Evolutionary conservation across 306 rosid genomes (phyloP).

Genomic region (Bauhinia variegata): DNA sequence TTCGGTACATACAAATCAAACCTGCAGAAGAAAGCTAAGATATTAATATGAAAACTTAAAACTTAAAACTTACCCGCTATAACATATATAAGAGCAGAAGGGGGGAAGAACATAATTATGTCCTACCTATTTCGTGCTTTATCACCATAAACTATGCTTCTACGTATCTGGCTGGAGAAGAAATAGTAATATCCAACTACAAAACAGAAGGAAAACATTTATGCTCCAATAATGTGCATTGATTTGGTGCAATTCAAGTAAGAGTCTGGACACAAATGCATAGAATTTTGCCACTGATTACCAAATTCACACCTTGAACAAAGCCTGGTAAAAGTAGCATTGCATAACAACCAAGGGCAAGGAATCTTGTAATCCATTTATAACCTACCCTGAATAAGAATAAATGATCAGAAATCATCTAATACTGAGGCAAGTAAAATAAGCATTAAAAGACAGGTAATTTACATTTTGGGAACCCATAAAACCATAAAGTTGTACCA

Average conservation of each 20-base stretch:
- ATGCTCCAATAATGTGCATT: constrained; percentile 22
- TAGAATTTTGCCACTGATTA: constrained; percentile 19
- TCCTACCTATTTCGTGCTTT: constrained; percentile 84
- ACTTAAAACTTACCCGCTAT: not conserved
- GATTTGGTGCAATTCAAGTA: constrained; percentile 22
- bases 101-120: not conserved
- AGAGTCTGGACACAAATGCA: constrained; percentile 9
- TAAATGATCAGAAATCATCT: constrained; percentile 50
- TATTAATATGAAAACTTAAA: constrained; percentile 37
- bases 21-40: constrained; percentile 51
- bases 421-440: constrained; percentile 18
- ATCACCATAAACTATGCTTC: constrained; percentile 85
- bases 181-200: constrained; percentile 82
- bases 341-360: constrained; percentile 77
- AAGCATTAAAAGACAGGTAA: constrained; percentile 27
- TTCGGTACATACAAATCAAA: constrained; percentile 88
- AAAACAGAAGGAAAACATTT: constrained; percentile 43
- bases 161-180: constrained; percentile 73
- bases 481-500: not conserved
- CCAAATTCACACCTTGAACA: constrained; percentile 66
- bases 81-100: constrained; percentile 17
- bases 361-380: constrained; percentile 76
- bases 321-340: constrained; percentile 75
- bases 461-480: not conserved
- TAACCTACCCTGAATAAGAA: constrained; percentile 89